Conservation (phyloP, 257 asterid species). For the Solanum bulbocastanum region DNA sequence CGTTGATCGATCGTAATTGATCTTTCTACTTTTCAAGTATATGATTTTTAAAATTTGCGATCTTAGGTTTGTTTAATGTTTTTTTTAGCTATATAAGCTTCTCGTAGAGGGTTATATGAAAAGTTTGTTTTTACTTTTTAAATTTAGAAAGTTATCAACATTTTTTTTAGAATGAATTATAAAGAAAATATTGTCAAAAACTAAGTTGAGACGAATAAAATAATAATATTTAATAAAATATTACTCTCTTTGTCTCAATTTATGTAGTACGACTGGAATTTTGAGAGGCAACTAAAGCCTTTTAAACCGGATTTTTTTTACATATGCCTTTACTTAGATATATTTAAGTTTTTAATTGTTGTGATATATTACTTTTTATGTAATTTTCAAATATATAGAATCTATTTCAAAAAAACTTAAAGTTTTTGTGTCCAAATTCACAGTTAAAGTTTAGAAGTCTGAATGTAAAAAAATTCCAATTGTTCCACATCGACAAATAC, state of each 20-base stretch:
- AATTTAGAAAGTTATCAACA: not conserved
- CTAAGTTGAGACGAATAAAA: not conserved
- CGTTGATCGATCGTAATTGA: not conserved
- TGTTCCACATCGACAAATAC: not conserved
- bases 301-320: not conserved
- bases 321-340: not conserved
- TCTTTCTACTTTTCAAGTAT: not conserved
- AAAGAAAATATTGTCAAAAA: not conserved
- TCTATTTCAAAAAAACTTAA: not conserved
- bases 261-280: not conserved
- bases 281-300: not conserved
- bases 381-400: not conserved
- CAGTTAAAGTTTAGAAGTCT: no score
- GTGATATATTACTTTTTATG: not conserved
- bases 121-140: not conserved
- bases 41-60: not conserved
- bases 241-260: not conserved
- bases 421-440: not conserved
- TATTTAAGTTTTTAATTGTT: not conserved
- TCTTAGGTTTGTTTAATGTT: not conserved
- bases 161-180: not conserved
- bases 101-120: not conserved
- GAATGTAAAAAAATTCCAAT: not conserved
- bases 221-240: not conserved
- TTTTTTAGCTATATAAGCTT: not conserved